phyloP scores from a whole-genome alignment of 495 filamentous ascomycete genomes.

The Astrocystis sublimbata region DNA sequence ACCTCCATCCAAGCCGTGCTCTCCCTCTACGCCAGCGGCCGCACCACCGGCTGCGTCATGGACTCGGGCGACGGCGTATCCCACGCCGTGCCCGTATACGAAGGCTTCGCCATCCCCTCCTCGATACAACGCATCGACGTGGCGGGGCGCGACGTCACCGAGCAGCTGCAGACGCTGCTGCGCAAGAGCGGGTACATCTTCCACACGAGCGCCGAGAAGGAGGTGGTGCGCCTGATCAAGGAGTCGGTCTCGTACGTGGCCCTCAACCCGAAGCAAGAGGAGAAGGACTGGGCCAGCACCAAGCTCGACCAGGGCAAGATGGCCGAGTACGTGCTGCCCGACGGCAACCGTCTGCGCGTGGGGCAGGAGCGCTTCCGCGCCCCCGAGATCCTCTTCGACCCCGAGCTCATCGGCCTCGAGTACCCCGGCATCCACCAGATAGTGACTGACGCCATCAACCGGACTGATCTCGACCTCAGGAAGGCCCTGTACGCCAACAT shows the following conservation, averaged over 20 bases:
- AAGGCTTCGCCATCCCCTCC: constrained; percentile 95
- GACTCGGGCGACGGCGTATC: constrained; percentile 97
- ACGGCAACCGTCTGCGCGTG: constrained; percentile 63
- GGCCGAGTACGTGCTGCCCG: constrained; percentile 84
- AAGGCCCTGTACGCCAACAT: constrained; percentile 95
- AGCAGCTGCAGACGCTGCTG: constrained; percentile 88
- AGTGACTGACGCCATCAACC: constrained; percentile 91
- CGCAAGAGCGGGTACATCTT: constrained; percentile 92
- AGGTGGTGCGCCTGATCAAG: constrained; percentile 95
- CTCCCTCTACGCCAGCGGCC: constrained; percentile 92
- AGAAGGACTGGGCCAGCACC: constrained; percentile 86
- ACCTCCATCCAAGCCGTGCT: constrained; percentile 96
- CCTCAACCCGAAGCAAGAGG: constrained; percentile 84
- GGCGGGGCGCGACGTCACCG: constrained; percentile 95
- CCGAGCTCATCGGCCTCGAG: constrained; percentile 94
- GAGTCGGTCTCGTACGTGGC: constrained; percentile 93
- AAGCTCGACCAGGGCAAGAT: constrained; percentile 66
- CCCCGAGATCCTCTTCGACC: constrained; percentile 96
- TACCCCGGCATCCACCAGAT: constrained; percentile 98
- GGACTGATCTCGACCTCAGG: constrained; percentile 95
- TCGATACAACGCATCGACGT: constrained; percentile 95
- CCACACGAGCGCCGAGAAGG: constrained; percentile 97
- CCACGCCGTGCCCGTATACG: constrained; percentile 95
- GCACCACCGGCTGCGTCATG: constrained; percentile 93
- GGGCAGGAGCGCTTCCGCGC: constrained; percentile 81